These are phyloP conservation scores for Cunninghamia lanceolata DNA, from an alignment of 75 land plant species.

Conservation along the genomic window DNA sequence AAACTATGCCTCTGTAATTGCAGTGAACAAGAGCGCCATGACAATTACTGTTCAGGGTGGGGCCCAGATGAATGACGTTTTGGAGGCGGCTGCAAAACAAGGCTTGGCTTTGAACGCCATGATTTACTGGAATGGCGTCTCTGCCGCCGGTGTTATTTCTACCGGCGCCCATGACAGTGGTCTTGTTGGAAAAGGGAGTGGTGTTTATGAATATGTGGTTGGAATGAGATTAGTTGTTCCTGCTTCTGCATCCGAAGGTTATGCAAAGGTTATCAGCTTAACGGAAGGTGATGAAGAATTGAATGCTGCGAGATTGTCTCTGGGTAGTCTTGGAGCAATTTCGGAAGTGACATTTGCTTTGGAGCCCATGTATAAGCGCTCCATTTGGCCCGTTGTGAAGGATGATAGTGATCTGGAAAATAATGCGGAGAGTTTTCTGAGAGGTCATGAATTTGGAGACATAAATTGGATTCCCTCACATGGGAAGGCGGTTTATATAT, in stretches of 20 bases:
- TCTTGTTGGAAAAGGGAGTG: too few species aligned
- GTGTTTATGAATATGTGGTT: too few species aligned
- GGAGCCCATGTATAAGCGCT: conserved; percentile 43
- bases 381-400: conserved; percentile 7
- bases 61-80: conserved; percentile 41
- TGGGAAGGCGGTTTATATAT: conserved; percentile 10
- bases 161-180: conserved; percentile 87
- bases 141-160: conserved; percentile 52
- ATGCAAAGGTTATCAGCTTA: too few species aligned
- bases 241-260: too few species aligned
- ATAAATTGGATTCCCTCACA: conserved; percentile 27
- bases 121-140: conserved; percentile 77
- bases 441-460: conserved; percentile 18
- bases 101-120: conserved; percentile 56
- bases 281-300: too few species aligned
- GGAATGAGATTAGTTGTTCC: too few species aligned
- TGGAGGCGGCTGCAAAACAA: conserved; percentile 39
- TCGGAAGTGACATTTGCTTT: conserved; percentile 17
- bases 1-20: too few species aligned
- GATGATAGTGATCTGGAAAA: conserved; percentile 20
- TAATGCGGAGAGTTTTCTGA: conserved; percentile 7
- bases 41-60: conserved; percentile 58
- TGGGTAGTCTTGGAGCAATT: too few species aligned
- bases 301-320: too few species aligned
- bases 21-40: conserved; percentile 26